A percentile compares a stretch with the other conserved stretches of the same genome.
Evolutionary conservation across 2,329 filamentous ascomycete genomes (phyloP).

Genomic region (Penicillium palitans): DNA sequence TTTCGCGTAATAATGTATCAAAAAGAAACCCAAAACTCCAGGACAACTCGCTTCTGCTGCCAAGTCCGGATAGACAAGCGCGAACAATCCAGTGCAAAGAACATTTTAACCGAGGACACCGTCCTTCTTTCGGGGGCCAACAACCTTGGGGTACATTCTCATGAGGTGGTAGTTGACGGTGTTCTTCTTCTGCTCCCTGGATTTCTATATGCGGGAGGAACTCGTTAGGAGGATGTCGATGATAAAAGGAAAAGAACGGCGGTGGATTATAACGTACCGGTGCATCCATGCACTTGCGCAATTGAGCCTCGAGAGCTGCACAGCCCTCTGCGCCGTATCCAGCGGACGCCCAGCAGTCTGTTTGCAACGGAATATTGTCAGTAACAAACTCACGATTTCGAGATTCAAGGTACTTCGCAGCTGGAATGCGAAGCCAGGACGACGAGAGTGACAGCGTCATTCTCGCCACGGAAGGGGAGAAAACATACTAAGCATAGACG

Average conservation of each 20-base stretch:
- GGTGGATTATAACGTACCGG: slow-evolving; percentile 54
- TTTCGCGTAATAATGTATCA: slow-evolving; percentile 9
- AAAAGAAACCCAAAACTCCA: slow-evolving; percentile 25
- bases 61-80: slow-evolving; percentile 3
- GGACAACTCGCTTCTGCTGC: slow-evolving; percentile 10
- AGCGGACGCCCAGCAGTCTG: slow-evolving; percentile 52
- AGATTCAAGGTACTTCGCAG: not conserved
- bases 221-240: not conserved
- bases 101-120: slow-evolving; percentile 36
- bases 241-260: not conserved
- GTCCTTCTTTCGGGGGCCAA: slow-evolving; percentile 68
- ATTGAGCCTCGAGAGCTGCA: slow-evolving; percentile 59
- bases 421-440: not conserved
- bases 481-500: slow-evolving; percentile 62
- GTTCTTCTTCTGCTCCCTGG: slow-evolving; percentile 62
- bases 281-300: slow-evolving; percentile 75
- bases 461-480: not conserved
- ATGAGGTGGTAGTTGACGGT: slow-evolving; percentile 89
- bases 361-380: slow-evolving; percentile 15
- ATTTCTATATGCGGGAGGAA: slow-evolving; percentile 49
- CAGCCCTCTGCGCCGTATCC: slow-evolving; percentile 57
- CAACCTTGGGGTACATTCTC: slow-evolving; percentile 72
- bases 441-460: not conserved
- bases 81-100: slow-evolving; percentile 1
- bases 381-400: not conserved